Evolutionary conservation across 176 grass and related monocot species (phyloP), one percentile per base, ranked within the genome.

Genomic region (Secale cereale): DNA sequence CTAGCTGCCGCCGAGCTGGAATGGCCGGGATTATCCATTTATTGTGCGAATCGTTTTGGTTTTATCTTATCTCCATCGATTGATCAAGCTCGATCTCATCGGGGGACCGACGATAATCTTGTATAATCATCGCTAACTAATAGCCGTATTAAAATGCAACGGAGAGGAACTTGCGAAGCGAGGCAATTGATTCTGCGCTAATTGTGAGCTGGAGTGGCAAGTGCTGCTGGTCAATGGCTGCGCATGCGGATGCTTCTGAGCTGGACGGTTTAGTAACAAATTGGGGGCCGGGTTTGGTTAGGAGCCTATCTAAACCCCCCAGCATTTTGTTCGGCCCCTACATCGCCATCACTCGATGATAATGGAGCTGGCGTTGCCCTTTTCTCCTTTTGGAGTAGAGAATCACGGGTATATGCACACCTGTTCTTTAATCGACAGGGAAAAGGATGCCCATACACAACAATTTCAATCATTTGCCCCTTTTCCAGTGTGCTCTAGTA

Each of bases 181-280:
- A 1, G 88, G 35, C 27, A 70, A 37, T 46, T 46, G 43, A 46
- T 46, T 70, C 50, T 77, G 70, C 70, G 10, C 61, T 11, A 23
- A 52, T 39, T 61, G 19, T 41, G 82, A 81, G 77, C 62, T 81
- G 11, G 43, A 72, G 75, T 19, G 7, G 64, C 7, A 54, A 41
- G 2, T 30, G 15, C 27, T 75, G 20, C 1, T 22, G 35, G 60
- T 81, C 87, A 81, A 60, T 85, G 87, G 77, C 37, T 80, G 46
- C 19, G 77, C 15, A 1, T 46, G 43, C 43, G 15, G 14, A 35
- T 68, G 77, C 27, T 36, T 60, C 64, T 81, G 83, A 85, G 61
- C 82, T 89, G 78, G 77, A 77, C 3, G 52, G 43, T 37, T 85
- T 77, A 62, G 40, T 59, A 61, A 69, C 70, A 85, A 75, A 59